phyloP scores from a whole-genome alignment of 2,329 filamentous ascomycete species.

The Aspergillus carbonarius region DNA sequence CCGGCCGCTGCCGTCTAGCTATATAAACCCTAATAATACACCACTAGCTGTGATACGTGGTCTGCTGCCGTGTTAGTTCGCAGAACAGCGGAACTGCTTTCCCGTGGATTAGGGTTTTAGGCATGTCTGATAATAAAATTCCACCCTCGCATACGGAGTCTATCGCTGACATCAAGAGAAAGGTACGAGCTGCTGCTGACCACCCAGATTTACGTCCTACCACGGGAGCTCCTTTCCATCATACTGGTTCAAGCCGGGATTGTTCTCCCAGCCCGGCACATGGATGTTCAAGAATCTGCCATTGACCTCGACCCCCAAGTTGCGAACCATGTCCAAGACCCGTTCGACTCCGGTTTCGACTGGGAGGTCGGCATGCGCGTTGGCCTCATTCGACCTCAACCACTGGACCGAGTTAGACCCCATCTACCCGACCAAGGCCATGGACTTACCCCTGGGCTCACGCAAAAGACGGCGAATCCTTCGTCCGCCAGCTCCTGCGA shows the following conservation, averaged over 20 bases:
- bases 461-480: slow-evolving; percentile 43
- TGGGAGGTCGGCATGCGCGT: slow-evolving; percentile 42
- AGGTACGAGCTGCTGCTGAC: not conserved
- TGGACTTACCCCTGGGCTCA: slow-evolving; percentile 47
- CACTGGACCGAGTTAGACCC: slow-evolving; percentile 36
- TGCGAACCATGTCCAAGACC: slow-evolving; percentile 47
- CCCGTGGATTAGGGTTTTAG: no score
- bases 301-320: slow-evolving; percentile 38
- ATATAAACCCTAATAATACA: no score
- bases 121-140: no score
- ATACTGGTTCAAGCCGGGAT: slow-evolving; percentile 37
- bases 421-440: not conserved
- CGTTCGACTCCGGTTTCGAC: slow-evolving; percentile 41
- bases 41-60: no score
- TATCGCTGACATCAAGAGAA: not conserved
- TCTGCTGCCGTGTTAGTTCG: no score
- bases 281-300: slow-evolving; percentile 51
- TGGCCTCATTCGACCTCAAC: slow-evolving; percentile 48
- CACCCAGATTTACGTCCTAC: slow-evolving; percentile 15
- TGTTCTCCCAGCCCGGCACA: slow-evolving; percentile 40
- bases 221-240: slow-evolving; percentile 36
- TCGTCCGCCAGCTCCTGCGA: slow-evolving; percentile 30
- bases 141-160: no score
- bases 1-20: no score
- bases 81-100: no score